A percentile compares a stretch with the other conserved stretches of the same genome.
These are phyloP conservation scores for Entonaema liquescens DNA, from an alignment of 495 filamentous ascomycete species.

Conservation along the genomic window DNA sequence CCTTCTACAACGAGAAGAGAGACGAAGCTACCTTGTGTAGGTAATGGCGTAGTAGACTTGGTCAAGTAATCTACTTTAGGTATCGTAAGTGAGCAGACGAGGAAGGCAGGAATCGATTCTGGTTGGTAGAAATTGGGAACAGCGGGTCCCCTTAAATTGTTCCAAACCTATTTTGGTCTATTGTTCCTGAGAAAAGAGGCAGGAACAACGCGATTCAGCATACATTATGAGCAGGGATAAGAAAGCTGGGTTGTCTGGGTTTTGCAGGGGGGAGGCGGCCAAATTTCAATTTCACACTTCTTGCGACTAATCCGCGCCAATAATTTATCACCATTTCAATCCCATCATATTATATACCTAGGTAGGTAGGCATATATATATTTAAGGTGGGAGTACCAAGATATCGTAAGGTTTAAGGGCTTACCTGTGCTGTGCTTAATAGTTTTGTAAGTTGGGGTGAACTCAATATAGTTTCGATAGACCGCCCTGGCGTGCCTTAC, in stretches of 20 bases:
- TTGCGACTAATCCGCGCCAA: conserved; percentile 17
- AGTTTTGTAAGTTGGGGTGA: background rate
- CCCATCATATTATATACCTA: background rate
- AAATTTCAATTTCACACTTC: conserved; percentile 23
- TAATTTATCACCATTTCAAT: background rate
- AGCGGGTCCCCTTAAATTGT: conserved; percentile 39
- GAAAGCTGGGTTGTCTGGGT: conserved; percentile 36
- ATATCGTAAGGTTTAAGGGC: background rate
- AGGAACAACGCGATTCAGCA: conserved; percentile 40
- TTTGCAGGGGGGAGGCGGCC: conserved; percentile 28
- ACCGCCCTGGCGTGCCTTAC: background rate
- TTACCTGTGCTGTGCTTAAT: conserved; percentile 1
- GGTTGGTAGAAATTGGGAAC: conserved; percentile 31
- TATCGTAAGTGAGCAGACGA: conserved; percentile 13
- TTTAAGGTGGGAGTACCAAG: background rate
- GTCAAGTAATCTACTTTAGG: conserved; percentile 18
- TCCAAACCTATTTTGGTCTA: conserved; percentile 38
- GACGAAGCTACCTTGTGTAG: conserved; percentile 26
- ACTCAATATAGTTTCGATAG: background rate
- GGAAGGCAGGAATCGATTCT: conserved; percentile 17
- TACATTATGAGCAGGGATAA: conserved; percentile 29
- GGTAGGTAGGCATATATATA: too few species aligned
- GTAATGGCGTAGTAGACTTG: conserved; percentile 2
- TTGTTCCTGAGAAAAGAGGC: conserved; percentile 36
- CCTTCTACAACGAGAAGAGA: conserved; percentile 28